Base-by-base conservation (phyloP, 164 flowering plant species). In the Chloranthus sessilifolius region DNA sequence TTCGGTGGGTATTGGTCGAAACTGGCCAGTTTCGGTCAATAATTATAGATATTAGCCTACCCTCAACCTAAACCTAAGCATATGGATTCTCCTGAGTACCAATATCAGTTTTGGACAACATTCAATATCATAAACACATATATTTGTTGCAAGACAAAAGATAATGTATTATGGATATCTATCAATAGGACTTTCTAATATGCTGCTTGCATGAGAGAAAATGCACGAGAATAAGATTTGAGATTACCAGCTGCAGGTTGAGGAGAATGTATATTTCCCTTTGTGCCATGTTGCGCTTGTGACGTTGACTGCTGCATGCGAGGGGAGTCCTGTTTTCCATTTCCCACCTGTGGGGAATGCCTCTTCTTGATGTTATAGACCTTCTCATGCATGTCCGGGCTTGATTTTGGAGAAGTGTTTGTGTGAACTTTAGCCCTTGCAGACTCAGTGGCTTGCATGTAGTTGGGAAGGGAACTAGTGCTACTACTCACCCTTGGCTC, bases 401-500 rank as follows among this genome's bases (percentile, higher is more conserved):
- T 85, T 37, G 91, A 79, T 58, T 79, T 80, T 4, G 95, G 98
- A 47, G 98, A 92, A 62, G 46, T 64, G 64, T 61, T 66, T 2
- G 79, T 60, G 21, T 71, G 36, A 12, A 79, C 72, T 78, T 92
- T 92, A 28, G 98, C 98, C 66, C 72, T 83, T 28, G 94, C 96
- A 47, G 98, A 92, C 64, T 92, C 74, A 38, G 98, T 92, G n/a
- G 89, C 82, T 76, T 92, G 98, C 98, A 92, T 92, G 69, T 88
- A 88, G 59, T 69, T 86, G 5, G 98, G 98, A 19, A 88, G 62
- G 42, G 87, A 61, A 43, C 46, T 78, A 50, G 77, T 74, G 38
- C 76, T n/a, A n/a, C n/a, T 69, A 50, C 77, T 78, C 36, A 77
- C 86, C 57, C 83, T 72, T 25, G 74, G 73, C 51, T 88, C 96